Conservation (phyloP, 2,329 filamentous ascomycete species). For the Paracoccidioides lutzii region DNA sequence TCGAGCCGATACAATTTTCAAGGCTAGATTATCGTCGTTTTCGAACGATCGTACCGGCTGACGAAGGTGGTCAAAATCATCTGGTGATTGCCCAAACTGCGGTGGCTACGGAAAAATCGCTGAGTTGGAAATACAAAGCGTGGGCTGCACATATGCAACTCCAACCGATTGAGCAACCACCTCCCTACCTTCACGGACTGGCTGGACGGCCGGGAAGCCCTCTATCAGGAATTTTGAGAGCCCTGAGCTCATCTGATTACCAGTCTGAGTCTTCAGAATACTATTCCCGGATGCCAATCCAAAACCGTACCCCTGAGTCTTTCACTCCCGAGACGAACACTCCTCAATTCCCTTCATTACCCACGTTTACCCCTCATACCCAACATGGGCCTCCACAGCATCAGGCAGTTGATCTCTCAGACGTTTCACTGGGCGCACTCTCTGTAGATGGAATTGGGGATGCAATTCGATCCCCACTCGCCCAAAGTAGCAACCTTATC, state of each 20-base stretch:
- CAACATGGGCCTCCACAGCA: neutral
- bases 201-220: slow-evolving; percentile 27
- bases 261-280: slow-evolving; percentile 1
- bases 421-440: neutral
- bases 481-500: neutral
- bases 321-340: neutral
- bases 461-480: neutral
- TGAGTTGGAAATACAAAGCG: slow-evolving; percentile 19
- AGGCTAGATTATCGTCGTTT: neutral
- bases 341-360: neutral
- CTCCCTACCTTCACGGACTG: slow-evolving; percentile 10
- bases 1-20: neutral
- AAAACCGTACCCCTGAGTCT: neutral
- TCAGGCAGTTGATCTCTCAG: neutral
- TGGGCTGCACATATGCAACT: slow-evolving; percentile 30
- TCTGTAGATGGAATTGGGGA: neutral
- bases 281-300: neutral
- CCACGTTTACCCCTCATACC: neutral
- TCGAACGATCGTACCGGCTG: neutral
- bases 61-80: neutral
- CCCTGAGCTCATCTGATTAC: slow-evolving; percentile 9
- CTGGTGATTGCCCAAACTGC: neutral
- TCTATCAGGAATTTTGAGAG: slow-evolving; percentile 17
- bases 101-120: neutral
- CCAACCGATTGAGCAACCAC: slow-evolving; percentile 12